These are phyloP conservation scores for Camelina sativa DNA, from an alignment of 345 rosid species.

Conservation along the genomic window DNA sequence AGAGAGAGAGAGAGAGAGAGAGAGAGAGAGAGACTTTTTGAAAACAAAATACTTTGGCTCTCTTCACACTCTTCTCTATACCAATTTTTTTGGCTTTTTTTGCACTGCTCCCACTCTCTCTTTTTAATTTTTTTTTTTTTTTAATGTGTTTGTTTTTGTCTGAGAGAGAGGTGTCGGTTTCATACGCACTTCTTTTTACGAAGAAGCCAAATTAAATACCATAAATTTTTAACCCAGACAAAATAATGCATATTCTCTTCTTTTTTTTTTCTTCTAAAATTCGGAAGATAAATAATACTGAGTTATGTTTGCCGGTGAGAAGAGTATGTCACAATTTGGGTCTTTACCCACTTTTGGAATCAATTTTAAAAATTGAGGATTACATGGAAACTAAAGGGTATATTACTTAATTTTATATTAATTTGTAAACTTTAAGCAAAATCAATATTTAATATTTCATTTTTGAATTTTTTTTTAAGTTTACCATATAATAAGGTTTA, in stretches of 20 bases:
- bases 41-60: slow-evolving; percentile 36
- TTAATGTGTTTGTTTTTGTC: not conserved
- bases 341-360: not conserved
- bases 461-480: too few species aligned
- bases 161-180: slow-evolving; percentile 33
- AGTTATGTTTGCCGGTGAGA: not conserved
- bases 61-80: slow-evolving; percentile 41
- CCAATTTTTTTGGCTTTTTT: slow-evolving; percentile 15
- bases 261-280: not conserved
- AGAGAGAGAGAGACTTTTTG: slow-evolving; percentile 1
- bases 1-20: slow-evolving; percentile 4
- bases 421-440: not conserved
- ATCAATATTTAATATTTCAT: not conserved
- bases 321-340: slow-evolving; percentile 20
- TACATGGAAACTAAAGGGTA: not conserved
- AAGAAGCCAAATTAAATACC: not conserved
- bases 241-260: too few species aligned
- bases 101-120: not conserved
- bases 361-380: not conserved
- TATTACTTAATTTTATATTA: not conserved
- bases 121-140: not conserved
- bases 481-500: too few species aligned
- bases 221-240: not conserved
- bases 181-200: slow-evolving; percentile 23
- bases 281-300: not conserved